phyloP scores from a whole-genome alignment of 2,329 filamentous ascomycete species.

The Hypoxylon rubiginosum region DNA sequence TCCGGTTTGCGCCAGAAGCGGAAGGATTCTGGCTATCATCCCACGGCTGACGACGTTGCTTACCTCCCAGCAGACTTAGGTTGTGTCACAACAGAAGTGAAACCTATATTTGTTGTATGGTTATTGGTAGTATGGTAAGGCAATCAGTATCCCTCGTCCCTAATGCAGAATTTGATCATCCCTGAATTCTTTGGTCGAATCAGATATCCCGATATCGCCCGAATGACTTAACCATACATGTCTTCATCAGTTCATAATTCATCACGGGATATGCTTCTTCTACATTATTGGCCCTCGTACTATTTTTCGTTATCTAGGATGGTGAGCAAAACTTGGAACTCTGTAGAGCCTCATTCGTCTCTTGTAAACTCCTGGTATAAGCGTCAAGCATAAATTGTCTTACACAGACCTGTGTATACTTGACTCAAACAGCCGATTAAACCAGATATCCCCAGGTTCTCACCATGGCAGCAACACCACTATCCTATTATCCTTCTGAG shows the following conservation, averaged over 20 bases:
- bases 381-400: slow-evolving; percentile 16
- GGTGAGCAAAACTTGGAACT: neutral
- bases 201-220: slow-evolving; percentile 19
- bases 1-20: slow-evolving; percentile 19
- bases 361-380: neutral
- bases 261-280: slow-evolving; percentile 3
- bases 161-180: neutral
- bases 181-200: neutral
- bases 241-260: slow-evolving; percentile 4
- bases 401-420: neutral
- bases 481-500: slow-evolving; percentile 23
- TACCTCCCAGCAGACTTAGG: slow-evolving; percentile 1
- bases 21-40: slow-evolving; percentile 15
- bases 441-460: slow-evolving; percentile 4
- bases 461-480: slow-evolving; percentile 21
- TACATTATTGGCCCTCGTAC: slow-evolving; percentile 21
- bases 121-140: no score
- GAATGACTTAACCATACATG: neutral
- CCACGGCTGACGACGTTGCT: slow-evolving; percentile 11
- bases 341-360: slow-evolving; percentile 11
- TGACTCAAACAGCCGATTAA: neutral
- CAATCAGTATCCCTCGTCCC: no score
- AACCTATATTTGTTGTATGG: no score
- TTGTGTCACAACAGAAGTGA: neutral
- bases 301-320: neutral